Percentiles rank a stretch among this genome's conserved stretches.
These are phyloP conservation scores for Golubevia sp. DNA, from an alignment of 1,284 basidiomycete genomes.

Conservation along the genomic window DNA sequence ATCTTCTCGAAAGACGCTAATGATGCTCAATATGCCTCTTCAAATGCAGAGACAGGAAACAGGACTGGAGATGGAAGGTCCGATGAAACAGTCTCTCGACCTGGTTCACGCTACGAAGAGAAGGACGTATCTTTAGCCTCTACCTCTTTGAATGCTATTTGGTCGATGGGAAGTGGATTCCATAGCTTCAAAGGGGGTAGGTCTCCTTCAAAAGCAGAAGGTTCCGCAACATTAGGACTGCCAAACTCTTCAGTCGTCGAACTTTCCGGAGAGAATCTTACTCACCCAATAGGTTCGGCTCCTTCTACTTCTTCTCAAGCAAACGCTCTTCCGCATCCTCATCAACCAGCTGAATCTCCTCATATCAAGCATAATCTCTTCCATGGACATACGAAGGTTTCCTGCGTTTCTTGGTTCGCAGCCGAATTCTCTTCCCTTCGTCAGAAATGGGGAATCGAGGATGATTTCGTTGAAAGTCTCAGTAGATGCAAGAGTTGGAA, in stretches of 20 bases:
- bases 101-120: not conserved
- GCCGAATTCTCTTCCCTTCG: constrained; percentile 46
- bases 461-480: constrained; percentile 36
- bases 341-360: constrained; percentile 19
- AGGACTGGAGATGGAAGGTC: not conserved
- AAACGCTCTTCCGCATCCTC: no score
- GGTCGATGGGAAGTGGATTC: constrained; percentile 6
- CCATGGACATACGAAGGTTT: constrained; percentile 41
- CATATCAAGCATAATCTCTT: constrained; percentile 49
- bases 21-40: not conserved
- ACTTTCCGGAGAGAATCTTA: no score
- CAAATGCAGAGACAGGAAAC: not conserved
- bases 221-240: not conserved
- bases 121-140: not conserved
- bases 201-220: not conserved
- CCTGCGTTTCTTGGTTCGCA: constrained; percentile 53
- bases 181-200: constrained; percentile 2
- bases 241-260: no score
- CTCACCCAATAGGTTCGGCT: no score
- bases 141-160: constrained; percentile 3
- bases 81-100: not conserved
- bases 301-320: not conserved
- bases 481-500: constrained; percentile 38
- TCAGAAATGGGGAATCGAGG: constrained; percentile 32
- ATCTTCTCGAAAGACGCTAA: constrained; percentile 19